These are phyloP conservation scores for Pogostemon cablin DNA, from an alignment of 257 asterid species.

Conservation along the genomic window DNA sequence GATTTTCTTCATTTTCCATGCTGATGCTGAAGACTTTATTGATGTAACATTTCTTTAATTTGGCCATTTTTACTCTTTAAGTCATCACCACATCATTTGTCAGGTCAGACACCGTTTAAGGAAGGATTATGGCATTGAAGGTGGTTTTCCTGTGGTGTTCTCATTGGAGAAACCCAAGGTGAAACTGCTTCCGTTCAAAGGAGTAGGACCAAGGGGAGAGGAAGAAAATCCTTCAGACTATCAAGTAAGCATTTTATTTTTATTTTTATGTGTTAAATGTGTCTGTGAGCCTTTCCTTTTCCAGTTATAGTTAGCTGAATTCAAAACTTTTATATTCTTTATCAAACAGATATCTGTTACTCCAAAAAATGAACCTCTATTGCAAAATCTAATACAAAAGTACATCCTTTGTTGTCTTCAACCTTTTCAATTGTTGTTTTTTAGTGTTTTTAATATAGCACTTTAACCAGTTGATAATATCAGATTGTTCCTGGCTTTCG, in stretches of 20 bases:
- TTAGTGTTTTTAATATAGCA: constrained; percentile 11
- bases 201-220: constrained; percentile 62
- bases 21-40: constrained; percentile 30
- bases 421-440: constrained; percentile 13
- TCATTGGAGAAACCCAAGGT: constrained; percentile 95
- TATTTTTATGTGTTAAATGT: background rate
- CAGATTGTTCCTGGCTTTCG: constrained; percentile 97
- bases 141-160: constrained; percentile 96
- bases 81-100: constrained; percentile 37
- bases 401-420: constrained; percentile 6
- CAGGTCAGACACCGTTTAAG: constrained; percentile 91
- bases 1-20: background rate
- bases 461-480: constrained; percentile 38
- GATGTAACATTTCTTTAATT: constrained; percentile 7
- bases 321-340: background rate
- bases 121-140: constrained; percentile 87
- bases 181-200: constrained; percentile 90
- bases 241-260: constrained; percentile 62
- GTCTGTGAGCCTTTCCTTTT: constrained; percentile 17
- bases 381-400: background rate
- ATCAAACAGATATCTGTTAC: constrained; percentile 8
- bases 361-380: background rate
- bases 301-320: constrained; percentile 7
- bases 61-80: constrained; percentile 16
- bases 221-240: constrained; percentile 97